phyloP scores from a whole-genome alignment of 441 rosid genomes.

The Populus hybrid region DNA sequence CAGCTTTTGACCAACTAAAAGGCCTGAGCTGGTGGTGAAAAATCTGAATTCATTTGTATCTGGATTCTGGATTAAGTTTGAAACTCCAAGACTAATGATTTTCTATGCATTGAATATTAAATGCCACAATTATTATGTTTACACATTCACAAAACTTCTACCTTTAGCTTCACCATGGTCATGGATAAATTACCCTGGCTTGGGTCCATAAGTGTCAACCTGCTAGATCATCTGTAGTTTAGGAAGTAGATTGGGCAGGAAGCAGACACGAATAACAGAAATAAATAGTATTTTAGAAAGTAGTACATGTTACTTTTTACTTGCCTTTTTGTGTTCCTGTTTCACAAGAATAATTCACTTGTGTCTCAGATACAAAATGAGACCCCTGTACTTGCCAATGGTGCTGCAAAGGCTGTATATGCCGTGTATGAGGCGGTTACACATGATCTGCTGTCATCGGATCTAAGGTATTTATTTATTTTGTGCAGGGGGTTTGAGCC shows the following conservation, averaged over 20 bases:
- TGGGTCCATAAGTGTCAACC: not conserved
- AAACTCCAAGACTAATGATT: not conserved
- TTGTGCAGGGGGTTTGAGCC: not conserved
- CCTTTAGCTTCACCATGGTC: not conserved
- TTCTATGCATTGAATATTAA: not conserved
- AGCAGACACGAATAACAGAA: not conserved
- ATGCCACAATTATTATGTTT: not conserved
- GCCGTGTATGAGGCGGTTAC: constrained; percentile 87
- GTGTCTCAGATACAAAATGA: constrained; percentile 66
- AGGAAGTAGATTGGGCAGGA: not conserved
- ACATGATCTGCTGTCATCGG: constrained; percentile 75
- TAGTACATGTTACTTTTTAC: not conserved
- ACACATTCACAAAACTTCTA: not conserved
- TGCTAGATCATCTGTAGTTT: not conserved
- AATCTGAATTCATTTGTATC: not conserved
- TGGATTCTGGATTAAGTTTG: not conserved
- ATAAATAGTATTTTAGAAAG: not conserved
- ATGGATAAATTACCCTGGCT: not conserved
- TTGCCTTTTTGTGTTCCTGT: constrained; percentile 14
- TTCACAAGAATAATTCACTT: constrained; percentile 17
- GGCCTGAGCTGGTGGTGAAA: not conserved
- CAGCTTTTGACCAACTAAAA: not conserved
- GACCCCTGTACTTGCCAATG: constrained; percentile 73
- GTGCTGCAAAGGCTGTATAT: constrained; percentile 89
- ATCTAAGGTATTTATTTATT: constrained; percentile 61